Evolutionary conservation across 495 filamentous ascomycete genomes (phyloP), one percentile per base, ranked within the genome.

Genomic region (Letharia lupina): DNA sequence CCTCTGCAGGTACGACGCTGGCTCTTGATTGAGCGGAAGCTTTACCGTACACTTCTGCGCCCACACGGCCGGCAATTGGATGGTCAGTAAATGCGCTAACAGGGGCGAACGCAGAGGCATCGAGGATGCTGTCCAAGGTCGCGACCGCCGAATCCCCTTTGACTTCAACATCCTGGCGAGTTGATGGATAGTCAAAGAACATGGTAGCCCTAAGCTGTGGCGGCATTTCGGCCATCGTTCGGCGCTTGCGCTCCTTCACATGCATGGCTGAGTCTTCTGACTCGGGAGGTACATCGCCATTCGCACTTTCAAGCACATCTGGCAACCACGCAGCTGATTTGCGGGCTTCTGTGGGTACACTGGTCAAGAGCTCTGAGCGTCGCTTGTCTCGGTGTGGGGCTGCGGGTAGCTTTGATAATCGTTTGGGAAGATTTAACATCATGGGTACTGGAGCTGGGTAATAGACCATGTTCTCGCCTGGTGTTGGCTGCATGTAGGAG

Each of bases 51-150:
- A 90, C 83, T 69, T 90, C 84, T 1, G 81, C 72, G 60, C 88
- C 88, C 20, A 88, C 72, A 44, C 85, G 84, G 18, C 92, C 93
- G 40, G 87, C 89, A 66, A 89, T 90, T 13, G 89, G 88, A 75
- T 98, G 94, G 72, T 98, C 92, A 1, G 91, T 96, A 71, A 97
- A 98, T 60, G 94, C 94, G 54, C 82, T 91, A 54, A 96, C 91
- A n/a, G 94, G 94, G 3, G 95, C 94, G 66, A 82, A 82, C 4
- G 91, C 90, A 7, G 94, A 96, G n/a, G 94, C 94, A 75, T 97
- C 91, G 13, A 98, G 81, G 56, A 98, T 94, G 71, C 87, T 94
- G 64, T 98, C 94, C 12, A 98, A 80, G 0, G 93, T 97, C 44
- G 84, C 88, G 68, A 91, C 91, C 20, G 93, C 91, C 58, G 93